A percentile compares a stretch with the other conserved stretches of the same genome.
These are phyloP conservation scores for Botrytis sinoallii DNA, from an alignment of 2,329 filamentous ascomycete genomes.

Conservation along the genomic window DNA sequence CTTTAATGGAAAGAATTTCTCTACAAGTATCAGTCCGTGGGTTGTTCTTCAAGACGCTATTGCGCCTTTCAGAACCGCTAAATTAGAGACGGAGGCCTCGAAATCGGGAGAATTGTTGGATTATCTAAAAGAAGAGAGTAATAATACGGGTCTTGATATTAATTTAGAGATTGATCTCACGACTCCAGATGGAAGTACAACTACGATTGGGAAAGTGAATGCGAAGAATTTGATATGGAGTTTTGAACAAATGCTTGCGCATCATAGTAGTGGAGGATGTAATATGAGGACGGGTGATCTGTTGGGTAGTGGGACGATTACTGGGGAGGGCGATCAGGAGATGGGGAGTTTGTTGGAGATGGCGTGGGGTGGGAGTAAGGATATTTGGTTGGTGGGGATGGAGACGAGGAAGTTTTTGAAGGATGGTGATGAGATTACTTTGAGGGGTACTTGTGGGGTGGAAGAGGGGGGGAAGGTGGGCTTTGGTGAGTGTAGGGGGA, in stretches of 20 bases:
- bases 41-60: constrained; percentile 74
- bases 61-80: constrained; percentile 59
- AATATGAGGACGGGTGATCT: constrained; percentile 71
- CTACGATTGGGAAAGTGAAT: constrained; percentile 58
- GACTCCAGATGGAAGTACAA: constrained; percentile 49
- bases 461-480: constrained; percentile 66
- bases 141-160: constrained; percentile 65
- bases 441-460: constrained; percentile 62
- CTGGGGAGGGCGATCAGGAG: constrained; percentile 52
- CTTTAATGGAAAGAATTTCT: constrained; percentile 83
- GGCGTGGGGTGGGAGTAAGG: constrained; percentile 64
- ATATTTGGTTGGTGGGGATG: constrained; percentile 59
- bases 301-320: constrained; percentile 76
- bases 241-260: constrained; percentile 78
- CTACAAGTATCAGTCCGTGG: constrained; percentile 74
- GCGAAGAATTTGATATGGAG: constrained; percentile 73
- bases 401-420: constrained; percentile 69
- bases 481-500: constrained; percentile 70
- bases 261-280: constrained; percentile 75
- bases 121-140: constrained; percentile 60
- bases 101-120: constrained; percentile 55
- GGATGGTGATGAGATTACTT: constrained; percentile 68
- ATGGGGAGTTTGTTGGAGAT: constrained; percentile 72
- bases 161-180: constrained; percentile 62
- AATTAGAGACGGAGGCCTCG: constrained; percentile 41